phyloP scores from a whole-genome alignment of 2,329 filamentous ascomycete species.

The Microascus cirrosus region DNA sequence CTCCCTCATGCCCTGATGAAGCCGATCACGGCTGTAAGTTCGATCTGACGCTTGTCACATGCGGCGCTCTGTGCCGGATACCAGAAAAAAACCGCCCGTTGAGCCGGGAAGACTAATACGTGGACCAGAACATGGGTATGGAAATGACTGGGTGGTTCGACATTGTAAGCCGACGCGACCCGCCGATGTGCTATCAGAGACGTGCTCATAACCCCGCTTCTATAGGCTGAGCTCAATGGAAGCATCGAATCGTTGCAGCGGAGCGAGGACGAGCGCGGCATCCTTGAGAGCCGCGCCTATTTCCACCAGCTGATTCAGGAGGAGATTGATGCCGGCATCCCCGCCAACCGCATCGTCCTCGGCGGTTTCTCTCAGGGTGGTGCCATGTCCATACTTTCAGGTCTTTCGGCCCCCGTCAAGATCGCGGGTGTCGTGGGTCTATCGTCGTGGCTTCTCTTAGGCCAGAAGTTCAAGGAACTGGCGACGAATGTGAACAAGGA shows the following conservation, averaged over 20 bases:
- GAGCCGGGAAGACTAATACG: not conserved
- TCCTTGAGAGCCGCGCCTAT: conserved; percentile 61
- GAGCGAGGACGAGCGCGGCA: conserved; percentile 59
- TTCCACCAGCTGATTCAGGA: conserved; percentile 69
- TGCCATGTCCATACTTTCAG: conserved; percentile 73
- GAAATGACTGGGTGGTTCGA: conserved; percentile 84
- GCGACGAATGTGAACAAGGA: conserved; percentile 38
- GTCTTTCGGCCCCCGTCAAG: conserved; percentile 60
- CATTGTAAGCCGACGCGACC: conserved; percentile 37
- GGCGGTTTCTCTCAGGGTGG: conserved; percentile 83
- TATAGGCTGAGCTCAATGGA: conserved; percentile 21
- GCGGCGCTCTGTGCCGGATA: not conserved
- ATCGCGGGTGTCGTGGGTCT: conserved; percentile 82
- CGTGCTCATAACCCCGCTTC: conserved; percentile 1
- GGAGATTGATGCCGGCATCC: conserved; percentile 72
- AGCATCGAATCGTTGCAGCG: conserved; percentile 17
- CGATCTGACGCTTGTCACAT: not conserved
- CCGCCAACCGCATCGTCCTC: conserved; percentile 71
- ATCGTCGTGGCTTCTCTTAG: conserved; percentile 69
- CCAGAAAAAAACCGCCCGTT: not conserved
- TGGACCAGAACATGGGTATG: conserved; percentile 60
- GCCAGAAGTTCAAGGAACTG: conserved; percentile 29
- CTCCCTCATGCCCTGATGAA: conserved; percentile 84
- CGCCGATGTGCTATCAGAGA: not conserved
- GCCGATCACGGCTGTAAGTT: conserved; percentile 66